Conservation (phyloP, 345 rosid genomes). For the Rhizophora mangle region DNA sequence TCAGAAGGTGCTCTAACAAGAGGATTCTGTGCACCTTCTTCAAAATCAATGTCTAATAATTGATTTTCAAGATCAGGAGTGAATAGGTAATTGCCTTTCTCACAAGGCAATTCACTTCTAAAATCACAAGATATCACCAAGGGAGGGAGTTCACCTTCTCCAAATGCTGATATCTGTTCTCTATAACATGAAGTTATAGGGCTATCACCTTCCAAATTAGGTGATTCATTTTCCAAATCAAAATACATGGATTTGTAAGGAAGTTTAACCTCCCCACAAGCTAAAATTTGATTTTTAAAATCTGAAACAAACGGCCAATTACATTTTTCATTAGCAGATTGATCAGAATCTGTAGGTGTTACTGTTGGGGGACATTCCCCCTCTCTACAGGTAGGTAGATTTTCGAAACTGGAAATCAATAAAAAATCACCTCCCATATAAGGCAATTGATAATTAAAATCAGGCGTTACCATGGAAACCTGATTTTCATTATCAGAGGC, state of each 20-base stretch:
- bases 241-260: not conserved
- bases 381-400: not conserved
- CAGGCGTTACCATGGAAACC: not conserved
- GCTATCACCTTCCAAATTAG: not conserved
- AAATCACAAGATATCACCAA: not conserved
- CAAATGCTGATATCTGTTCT: not conserved
- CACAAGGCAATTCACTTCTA: not conserved
- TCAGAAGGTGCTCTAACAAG: not conserved
- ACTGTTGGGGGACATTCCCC: not conserved
- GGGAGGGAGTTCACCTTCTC: not conserved
- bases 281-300: not conserved
- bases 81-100: not conserved
- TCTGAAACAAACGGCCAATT: not conserved
- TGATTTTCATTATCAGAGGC: not conserved
- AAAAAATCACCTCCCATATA: too few relatives aligned
- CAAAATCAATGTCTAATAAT: not conserved
- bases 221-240: not conserved
- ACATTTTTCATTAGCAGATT: not conserved
- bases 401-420: not conserved
- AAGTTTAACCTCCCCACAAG: not conserved
- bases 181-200: not conserved
- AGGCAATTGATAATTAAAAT: too few relatives aligned
- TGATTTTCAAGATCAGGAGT: not conserved
- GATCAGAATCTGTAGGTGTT: not conserved
- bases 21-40: not conserved